Conservation (phyloP, 1,284 basidiomycete species). For the Microbotryomycetes sp. region DNA sequence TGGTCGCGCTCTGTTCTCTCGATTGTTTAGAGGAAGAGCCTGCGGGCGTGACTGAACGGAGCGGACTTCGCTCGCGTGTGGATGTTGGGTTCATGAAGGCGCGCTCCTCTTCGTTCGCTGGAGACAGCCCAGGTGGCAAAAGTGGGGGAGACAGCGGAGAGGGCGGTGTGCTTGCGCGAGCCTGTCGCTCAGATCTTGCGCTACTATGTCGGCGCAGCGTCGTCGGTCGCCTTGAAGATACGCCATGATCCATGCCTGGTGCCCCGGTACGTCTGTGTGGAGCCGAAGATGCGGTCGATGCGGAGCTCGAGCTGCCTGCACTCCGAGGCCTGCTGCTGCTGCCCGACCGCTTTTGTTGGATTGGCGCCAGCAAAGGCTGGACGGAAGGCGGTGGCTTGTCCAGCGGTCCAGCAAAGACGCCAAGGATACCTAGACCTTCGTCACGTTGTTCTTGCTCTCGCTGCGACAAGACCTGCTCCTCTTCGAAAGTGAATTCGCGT, state of each 20-base stretch:
- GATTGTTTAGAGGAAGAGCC: neutral
- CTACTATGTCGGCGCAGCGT: neutral
- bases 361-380: neutral
- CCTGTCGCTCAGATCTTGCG: neutral
- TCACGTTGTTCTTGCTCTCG: conserved; percentile 3
- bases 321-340: neutral
- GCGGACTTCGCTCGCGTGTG: neutral
- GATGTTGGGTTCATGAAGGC: neutral
- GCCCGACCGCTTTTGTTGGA: neutral
- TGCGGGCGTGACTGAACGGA: neutral
- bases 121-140: neutral
- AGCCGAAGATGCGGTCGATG: neutral
- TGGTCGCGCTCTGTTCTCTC: neutral
- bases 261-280: neutral
- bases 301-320: neutral
- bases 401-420: neutral
- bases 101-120: neutral
- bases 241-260: neutral
- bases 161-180: neutral
- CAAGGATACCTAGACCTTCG: conserved; percentile 10
- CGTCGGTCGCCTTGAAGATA: neutral
- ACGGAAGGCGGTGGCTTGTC: neutral
- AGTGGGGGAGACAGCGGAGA: neutral
- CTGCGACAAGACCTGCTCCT: neutral
- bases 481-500: conserved; percentile 4